Conservation (phyloP, 441 rosid species). For the Corymbia calophylla region DNA sequence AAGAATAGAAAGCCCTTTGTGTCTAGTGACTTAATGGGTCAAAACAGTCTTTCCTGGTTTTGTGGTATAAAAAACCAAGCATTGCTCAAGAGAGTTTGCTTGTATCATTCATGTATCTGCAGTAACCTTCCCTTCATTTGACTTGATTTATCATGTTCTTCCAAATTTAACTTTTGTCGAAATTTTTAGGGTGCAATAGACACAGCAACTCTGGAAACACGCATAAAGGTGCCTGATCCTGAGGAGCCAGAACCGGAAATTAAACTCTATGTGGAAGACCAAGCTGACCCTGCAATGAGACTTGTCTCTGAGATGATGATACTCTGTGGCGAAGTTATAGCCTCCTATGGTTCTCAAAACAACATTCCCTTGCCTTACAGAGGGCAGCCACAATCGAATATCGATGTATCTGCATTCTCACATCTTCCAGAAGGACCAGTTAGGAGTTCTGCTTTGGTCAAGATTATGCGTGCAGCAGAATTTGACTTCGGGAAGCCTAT, state of each 20-base stretch:
- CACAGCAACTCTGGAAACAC: conserved; percentile 71
- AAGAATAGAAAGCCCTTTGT: neutral
- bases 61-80: neutral
- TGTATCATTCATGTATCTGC: neutral
- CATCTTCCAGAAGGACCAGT: conserved; percentile 98
- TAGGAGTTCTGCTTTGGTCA: conserved; percentile 68
- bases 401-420: conserved; percentile 69
- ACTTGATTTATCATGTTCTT: neutral
- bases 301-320: conserved; percentile 98
- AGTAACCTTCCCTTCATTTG: neutral
- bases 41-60: neutral
- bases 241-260: conserved; percentile 82
- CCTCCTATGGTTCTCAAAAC: conserved; percentile 65
- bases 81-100: neutral
- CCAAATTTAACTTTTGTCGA: neutral
- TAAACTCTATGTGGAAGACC: conserved; percentile 82
- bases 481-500: conserved; percentile 76
- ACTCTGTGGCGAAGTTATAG: conserved; percentile 92
- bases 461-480: conserved; percentile 84
- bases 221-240: conserved; percentile 81
- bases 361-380: conserved; percentile 85
- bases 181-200: conserved; percentile 77
- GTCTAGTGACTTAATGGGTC: neutral
- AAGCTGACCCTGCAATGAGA: conserved; percentile 87
- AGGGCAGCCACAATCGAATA: conserved; percentile 92